Base-by-base conservation (phyloP, 1,284 basidiomycete genomes). In the Trametes versicolor region DNA sequence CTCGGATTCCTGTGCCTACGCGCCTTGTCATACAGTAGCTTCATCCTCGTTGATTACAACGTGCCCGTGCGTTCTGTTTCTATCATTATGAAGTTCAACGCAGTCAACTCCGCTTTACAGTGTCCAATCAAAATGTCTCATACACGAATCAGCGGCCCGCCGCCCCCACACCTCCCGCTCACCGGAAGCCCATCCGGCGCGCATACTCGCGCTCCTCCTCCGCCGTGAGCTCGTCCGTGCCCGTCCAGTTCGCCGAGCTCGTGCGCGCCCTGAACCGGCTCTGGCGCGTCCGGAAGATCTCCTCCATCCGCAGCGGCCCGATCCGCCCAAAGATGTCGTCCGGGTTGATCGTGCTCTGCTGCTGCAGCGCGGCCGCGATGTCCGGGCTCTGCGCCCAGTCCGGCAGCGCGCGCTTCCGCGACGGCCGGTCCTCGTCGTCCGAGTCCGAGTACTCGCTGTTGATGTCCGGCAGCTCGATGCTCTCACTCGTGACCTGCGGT, bases 391-490 rank as follows among this genome's bases (percentile, higher is more conserved):
- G 94, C 6, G 96, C 94, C 96, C 97, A 98, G 21, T 85, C 84
- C 4, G 90, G 96, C 68, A 85, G 89, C 75, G 92, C 87, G 71
- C 89, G 90, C 64, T 85, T 83, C 53, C 29, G 29, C 29, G 29
- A 32, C 29, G 84, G 83, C 25, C 91, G 87, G 72, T 89, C 87
- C 74, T 96, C 94, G 72, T 97, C 94, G 55, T 96, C 96, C 4
- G 95, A 97, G 78, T 98, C 93, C 3, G 95, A 97, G 77, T 98
- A 98, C 73, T 98, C 96, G 78, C 93, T 96, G 70, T 95, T 92
- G 73, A 97, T 95, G 62, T 98, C 96, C 0, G 96, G 96, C 39
- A 98, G 82, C 72, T 95, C 94, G 70, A 96, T 96, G 69, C 86
- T 90, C 80, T 97, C 95, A 71, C 89, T 92, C 15, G 87, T 77